Evolutionary conservation across 177 flowering plant species (phyloP), one percentile per base, ranked within the genome.

Genomic region (Vitis hybrid): DNA sequence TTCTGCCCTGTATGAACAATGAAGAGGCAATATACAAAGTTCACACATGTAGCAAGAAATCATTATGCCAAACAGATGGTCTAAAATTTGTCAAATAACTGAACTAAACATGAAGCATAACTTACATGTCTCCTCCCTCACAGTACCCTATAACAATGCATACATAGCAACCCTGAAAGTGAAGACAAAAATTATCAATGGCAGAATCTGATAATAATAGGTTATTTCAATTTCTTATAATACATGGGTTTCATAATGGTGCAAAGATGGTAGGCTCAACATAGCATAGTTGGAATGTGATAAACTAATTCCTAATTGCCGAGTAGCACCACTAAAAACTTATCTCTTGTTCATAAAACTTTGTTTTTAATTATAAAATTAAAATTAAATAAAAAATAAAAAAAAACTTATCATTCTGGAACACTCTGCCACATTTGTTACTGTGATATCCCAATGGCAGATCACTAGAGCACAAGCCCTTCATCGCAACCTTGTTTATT

Each of bases 91-190:
- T 28, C 11, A 47, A 68, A 12, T 44, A 19, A 17, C 28, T 14
- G 18, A 57, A 44, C 14, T 64, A 60, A 53, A 52, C 10, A 53
- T 62, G 53, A 62, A 68, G 19, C 2, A 31, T 28, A 47, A 77
- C 89, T 79, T 78, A 89, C 92, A 89, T 87, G 76, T 89, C 92
- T 73, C 92, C 92, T 58, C 88, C 88, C 77, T 88, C 92, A 78
- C 92, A 88, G 64, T 83, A 88, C 5, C 88, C 90, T 60, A 87
- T 85, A 33, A 89, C 75, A 56, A 89, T 86, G 87, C 93, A 89
- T 3, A 89, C 93, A 82, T 83, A 87, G 78, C 89, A 87, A 66
- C 89, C 91, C 93, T 89, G 83, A 64, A 78, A 78, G 33, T 4
- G 10, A 44, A 15, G 18, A 28, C 4, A 62, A 24, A 47, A 14